These are phyloP conservation scores for Lachancea meyersii DNA, from an alignment of 805 yeast species.

Conservation along the genomic window DNA sequence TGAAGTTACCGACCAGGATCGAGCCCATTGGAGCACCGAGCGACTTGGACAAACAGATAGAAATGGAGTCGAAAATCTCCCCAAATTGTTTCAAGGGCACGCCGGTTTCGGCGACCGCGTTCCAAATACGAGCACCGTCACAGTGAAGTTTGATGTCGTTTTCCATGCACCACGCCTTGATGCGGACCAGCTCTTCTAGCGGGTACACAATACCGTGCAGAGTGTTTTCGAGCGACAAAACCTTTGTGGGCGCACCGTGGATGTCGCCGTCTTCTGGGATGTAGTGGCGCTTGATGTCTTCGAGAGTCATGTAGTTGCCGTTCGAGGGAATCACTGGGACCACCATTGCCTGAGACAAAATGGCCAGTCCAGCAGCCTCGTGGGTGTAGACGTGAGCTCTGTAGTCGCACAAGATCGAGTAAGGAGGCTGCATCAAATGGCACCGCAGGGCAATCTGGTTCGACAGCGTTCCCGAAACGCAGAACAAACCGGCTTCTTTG, in stretches of 20 bases:
- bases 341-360: slow-evolving; percentile 88
- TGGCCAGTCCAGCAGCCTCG: slow-evolving; percentile 91
- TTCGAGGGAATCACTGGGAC: slow-evolving; percentile 73
- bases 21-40: slow-evolving; percentile 94
- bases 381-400: slow-evolving; percentile 76
- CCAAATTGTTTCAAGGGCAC: slow-evolving; percentile 66
- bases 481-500: slow-evolving; percentile 72
- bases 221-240: slow-evolving; percentile 84
- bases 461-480: slow-evolving; percentile 85
- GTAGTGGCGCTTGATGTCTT: slow-evolving; percentile 60
- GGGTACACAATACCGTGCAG: slow-evolving; percentile 80
- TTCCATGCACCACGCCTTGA: slow-evolving; percentile 61
- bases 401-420: slow-evolving; percentile 77
- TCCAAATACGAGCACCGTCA: slow-evolving; percentile 96
- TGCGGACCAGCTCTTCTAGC: slow-evolving; percentile 64
- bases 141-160: slow-evolving; percentile 62
- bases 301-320: slow-evolving; percentile 70
- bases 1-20: slow-evolving; percentile 61
- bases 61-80: slow-evolving; percentile 76
- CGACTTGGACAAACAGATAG: slow-evolving; percentile 82
- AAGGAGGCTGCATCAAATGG: slow-evolving; percentile 65
- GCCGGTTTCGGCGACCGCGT: slow-evolving; percentile 67
- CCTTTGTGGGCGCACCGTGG: slow-evolving; percentile 82
- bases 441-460: slow-evolving; percentile 82
- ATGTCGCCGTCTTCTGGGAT: slow-evolving; percentile 74